These are phyloP conservation scores for Lentinula novae-zelandiae DNA, from an alignment of 1,284 basidiomycete species.

Conservation along the genomic window DNA sequence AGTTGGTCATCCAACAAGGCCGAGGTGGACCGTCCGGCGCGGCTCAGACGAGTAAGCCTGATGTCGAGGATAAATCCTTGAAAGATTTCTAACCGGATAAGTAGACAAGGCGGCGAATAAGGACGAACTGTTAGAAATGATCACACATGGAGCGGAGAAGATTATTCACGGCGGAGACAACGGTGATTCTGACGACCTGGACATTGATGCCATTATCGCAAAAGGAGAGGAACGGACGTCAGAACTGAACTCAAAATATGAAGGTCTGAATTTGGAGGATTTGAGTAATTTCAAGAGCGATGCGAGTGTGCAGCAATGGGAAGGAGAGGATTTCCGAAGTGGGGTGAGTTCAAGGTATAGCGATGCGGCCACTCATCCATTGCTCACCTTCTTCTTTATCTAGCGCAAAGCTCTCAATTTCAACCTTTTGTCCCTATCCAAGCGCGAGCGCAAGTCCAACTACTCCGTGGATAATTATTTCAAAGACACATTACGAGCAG, in stretches of 20 bases:
- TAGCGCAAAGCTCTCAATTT: conserved; percentile 72
- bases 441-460: conserved; percentile 94
- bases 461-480: conserved; percentile 95
- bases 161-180: conserved; percentile 84
- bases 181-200: conserved; percentile 40
- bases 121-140: conserved; percentile 98
- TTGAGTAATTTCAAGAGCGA: conserved; percentile 97
- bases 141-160: conserved; percentile 95
- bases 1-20: conserved; percentile 97
- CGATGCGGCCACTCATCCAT: background rate
- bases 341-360: conserved; percentile 44
- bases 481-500: conserved; percentile 86
- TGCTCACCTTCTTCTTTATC: conserved; percentile 8
- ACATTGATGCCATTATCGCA: conserved; percentile 93
- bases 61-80: background rate
- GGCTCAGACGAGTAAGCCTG: conserved; percentile 39
- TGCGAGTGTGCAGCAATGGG: conserved; percentile 88
- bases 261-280: conserved; percentile 90
- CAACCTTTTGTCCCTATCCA: conserved; percentile 88
- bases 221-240: conserved; percentile 90
- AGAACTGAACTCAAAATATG: conserved; percentile 91
- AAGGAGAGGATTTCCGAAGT: conserved; percentile 89
- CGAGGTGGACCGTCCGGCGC: conserved; percentile 60
- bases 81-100: background rate
- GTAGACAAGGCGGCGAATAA: conserved; percentile 75